phyloP scores from a whole-genome alignment of 2,329 filamentous ascomycete species.

The Aspergillus terreus region DNA sequence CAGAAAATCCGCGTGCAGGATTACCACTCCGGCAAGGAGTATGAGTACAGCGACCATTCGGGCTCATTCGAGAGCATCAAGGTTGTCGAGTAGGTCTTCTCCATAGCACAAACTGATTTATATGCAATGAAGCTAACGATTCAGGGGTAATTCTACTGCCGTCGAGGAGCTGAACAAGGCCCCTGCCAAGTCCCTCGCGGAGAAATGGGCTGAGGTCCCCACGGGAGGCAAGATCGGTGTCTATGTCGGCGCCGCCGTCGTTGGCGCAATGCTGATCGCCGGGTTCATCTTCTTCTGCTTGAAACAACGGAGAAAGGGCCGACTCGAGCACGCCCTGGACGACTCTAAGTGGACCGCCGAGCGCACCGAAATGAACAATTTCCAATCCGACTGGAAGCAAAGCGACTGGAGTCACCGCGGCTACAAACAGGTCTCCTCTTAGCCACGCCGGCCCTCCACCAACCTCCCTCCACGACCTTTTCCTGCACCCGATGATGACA shows the following conservation, averaged over 20 bases:
- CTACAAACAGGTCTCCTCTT: slow-evolving; percentile 23
- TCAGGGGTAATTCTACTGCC: slow-evolving; percentile 64
- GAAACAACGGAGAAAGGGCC: slow-evolving; percentile 48
- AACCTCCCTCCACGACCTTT: slow-evolving; percentile 2
- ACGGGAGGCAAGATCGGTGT: slow-evolving; percentile 49
- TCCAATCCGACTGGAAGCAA: slow-evolving; percentile 37
- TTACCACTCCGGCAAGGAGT: slow-evolving; percentile 62
- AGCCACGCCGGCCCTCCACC: background rate
- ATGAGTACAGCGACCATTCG: slow-evolving; percentile 59
- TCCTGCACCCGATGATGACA: slow-evolving; percentile 10
- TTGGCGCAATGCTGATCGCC: slow-evolving; percentile 28
- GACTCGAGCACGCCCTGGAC: slow-evolving; percentile 45
- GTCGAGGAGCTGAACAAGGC: slow-evolving; percentile 32
- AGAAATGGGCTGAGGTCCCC: slow-evolving; percentile 45
- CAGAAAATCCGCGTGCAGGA: slow-evolving; percentile 57
- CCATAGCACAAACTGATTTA: background rate
- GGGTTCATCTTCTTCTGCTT: slow-evolving; percentile 47
- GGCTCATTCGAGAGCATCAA: slow-evolving; percentile 66
- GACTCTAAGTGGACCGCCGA: slow-evolving; percentile 45
- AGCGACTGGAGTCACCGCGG: slow-evolving; percentile 30
- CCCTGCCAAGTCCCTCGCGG: slow-evolving; percentile 29
- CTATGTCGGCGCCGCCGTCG: slow-evolving; percentile 35
- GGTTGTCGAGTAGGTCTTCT: slow-evolving; percentile 40
- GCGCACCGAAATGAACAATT: slow-evolving; percentile 36
- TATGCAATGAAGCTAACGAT: slow-evolving; percentile 14